Evolutionary conservation across 1,284 basidiomycete genomes (phyloP), one percentile per base, ranked within the genome.

Genomic region (Leccinum solheimii): DNA sequence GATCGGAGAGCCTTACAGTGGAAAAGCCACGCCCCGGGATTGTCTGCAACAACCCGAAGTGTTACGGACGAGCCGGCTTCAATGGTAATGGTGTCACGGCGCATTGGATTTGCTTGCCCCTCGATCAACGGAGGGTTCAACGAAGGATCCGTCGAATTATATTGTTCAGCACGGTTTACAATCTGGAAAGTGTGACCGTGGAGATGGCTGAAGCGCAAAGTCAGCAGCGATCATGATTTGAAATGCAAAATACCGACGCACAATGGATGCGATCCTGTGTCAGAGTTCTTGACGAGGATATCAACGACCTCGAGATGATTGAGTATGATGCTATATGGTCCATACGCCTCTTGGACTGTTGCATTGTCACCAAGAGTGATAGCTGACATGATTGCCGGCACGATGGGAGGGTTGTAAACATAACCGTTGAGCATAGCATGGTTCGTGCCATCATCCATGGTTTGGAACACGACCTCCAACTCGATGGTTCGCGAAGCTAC

Each of bases 111-210:
- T 1, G 78, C 73, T 70, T 92, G 89, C 7, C 83, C 85, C 74
- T 93, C 88, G 55, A 85, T 79, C 59, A 92, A 76, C 0, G 92
- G 87, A 16, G 95, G 95, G 78, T 97, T 97, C 61, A 95, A 79
- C 3, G 77, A 69, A 0, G 90, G 83, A 75, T 98, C 91, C 68
- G 83, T 76, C 0, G 94, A 94, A 0, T 86, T 87, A 66, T 90
- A 92, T 73, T 97, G 85, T 58, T 80, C 69, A 0, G 86, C 83
- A 60, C 90, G 88, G 64, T 86, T 79, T 51, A 95, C 86, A 66
- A 97, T 82, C 78, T 91, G 88, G 77, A 90, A 85, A 70, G 87
- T 86, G 78, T 96, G 92, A 1, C 93, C 92, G 72, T 93, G 90
- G 58, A 94, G 73, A 72, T 92, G 91, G 82, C 90, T 91, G 63